phyloP scores from a whole-genome alignment of 257 asterid genomes.

The Solanum chaucha region DNA sequence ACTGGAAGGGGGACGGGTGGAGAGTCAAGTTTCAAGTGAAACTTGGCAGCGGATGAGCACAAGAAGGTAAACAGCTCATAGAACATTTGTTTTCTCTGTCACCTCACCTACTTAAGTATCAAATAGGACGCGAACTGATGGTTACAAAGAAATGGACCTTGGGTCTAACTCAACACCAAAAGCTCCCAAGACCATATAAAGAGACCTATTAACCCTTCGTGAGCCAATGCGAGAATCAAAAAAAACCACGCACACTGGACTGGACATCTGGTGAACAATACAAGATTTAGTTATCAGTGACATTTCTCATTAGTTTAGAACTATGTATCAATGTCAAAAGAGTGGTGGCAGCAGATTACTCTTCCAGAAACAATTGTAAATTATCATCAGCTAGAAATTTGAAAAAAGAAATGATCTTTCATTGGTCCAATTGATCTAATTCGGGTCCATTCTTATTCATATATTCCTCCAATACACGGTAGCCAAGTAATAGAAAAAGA shows the following conservation, averaged over 20 bases:
- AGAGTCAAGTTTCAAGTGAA: not conserved
- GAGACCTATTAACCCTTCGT: not conserved
- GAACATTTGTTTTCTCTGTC: not conserved
- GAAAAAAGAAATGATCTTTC: not conserved
- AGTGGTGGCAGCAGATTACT: not conserved
- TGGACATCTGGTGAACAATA: not conserved
- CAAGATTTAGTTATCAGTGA: not conserved
- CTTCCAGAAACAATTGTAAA: not conserved
- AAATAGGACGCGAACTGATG: not conserved
- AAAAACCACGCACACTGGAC: not conserved
- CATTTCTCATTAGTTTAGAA: not conserved
- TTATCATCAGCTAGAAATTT: not conserved
- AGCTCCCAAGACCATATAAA: not conserved
- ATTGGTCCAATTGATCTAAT: not conserved
- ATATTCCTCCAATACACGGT: not conserved
- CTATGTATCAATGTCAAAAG: not conserved
- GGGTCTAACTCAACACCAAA: not conserved
- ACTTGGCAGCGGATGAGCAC: not conserved
- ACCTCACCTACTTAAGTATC: not conserved
- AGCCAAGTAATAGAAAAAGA: not conserved
- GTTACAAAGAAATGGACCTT: not conserved
- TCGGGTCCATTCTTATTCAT: not conserved
- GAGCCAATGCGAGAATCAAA: not conserved
- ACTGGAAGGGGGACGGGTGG: not conserved
- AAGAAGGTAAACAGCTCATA: not conserved